These are phyloP conservation scores for Adansonia digitata DNA, from an alignment of 345 rosid species.

Conservation along the genomic window DNA sequence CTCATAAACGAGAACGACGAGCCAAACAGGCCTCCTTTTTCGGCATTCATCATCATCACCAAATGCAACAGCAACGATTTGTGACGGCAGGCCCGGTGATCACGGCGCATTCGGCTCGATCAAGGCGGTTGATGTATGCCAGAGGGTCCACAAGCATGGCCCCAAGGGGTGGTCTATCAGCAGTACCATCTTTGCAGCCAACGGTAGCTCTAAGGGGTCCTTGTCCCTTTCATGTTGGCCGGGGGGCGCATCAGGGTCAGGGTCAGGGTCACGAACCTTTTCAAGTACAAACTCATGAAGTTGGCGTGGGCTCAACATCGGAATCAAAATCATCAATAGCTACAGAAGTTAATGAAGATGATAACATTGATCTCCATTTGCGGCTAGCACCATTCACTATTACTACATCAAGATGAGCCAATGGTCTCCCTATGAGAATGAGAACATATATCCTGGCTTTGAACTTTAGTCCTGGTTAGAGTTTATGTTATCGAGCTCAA, in stretches of 20 bases:
- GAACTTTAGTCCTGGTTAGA: background rate
- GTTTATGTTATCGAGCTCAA: too few species aligned
- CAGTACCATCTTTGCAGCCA: background rate
- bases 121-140: background rate
- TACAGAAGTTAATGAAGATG: background rate
- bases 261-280: background rate
- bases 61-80: background rate
- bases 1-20: slow-evolving; percentile 1
- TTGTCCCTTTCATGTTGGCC: slow-evolving; percentile 1
- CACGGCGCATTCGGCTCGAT: slow-evolving; percentile 12
- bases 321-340: background rate
- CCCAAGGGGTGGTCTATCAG: background rate
- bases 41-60: background rate
- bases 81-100: background rate
- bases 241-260: background rate
- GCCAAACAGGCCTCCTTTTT: slow-evolving; percentile 4
- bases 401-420: background rate
- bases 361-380: slow-evolving; percentile 11
- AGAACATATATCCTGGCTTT: background rate
- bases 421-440: background rate
- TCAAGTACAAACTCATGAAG: background rate
- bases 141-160: background rate
- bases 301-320: background rate
- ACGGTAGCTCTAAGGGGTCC: background rate
- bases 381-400: slow-evolving; percentile 12